Base-by-base conservation (phyloP, 805 yeast species). In the Diddensiella caesifluorescens region DNA sequence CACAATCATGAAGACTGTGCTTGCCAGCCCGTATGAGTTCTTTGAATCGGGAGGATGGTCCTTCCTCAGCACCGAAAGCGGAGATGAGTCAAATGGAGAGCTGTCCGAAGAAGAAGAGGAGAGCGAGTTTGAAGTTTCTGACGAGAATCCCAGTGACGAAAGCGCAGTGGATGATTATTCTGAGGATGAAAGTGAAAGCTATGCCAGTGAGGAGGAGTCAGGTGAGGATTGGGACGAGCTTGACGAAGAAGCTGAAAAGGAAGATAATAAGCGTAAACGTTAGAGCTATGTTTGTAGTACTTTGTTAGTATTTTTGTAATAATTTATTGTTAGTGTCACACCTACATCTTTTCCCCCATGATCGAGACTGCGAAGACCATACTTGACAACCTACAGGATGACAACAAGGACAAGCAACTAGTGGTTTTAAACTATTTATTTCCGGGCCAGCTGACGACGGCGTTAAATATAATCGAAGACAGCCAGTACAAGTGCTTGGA, bases 41-140 rank as follows among this genome's bases (percentile, higher is more conserved):
- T 92, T 89, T 64, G 67, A 75, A 36, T 94, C 86, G 56, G 98
- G 97, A 42, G 98, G 98, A 41, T 92, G 98, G 98, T 74, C 78
- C 22, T 87, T 92, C 75, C 74, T 92, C 62, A 85, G 88, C 22
- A 90, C 92, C 31, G 90, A 80, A 35, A 88, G 89, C 16, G 95
- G 81, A 45, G 83, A 75, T 38, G 95, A 78, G 47, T 83, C 76
- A 15, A 79, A 74, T 36, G 83, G 77, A 46, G 92, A 82, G 56
- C n/a, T n/a, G n/a, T 94, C 82, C 56, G 62, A 66, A 12, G 77
- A 72, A 28, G 81, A 80, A 53, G 32, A 29, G 7, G 86, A 81
- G 59, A 77, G 77, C 39, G 82, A 74, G 38, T 77, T 75, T 55
- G 77, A 77, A 34, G 75, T 71, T 30, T 80, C 77, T 46, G 87